Evolutionary conservation across 306 rosid species (phyloP).

Genomic region (Rosa rugosa): DNA sequence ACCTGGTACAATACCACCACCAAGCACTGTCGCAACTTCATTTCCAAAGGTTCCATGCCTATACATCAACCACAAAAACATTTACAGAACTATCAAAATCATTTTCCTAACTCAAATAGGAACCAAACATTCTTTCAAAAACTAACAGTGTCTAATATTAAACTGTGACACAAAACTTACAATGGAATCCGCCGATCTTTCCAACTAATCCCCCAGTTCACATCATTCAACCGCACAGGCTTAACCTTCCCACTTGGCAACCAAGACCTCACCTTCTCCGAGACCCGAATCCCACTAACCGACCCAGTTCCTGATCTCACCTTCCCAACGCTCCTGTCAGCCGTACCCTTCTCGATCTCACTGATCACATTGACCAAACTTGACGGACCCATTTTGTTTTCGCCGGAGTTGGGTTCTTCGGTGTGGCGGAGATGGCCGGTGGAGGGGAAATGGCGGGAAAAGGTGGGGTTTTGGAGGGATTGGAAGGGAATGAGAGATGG

Average conservation of each 20-base stretch:
- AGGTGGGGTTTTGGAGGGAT: conserved; percentile 18
- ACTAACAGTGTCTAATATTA: too few relatives aligned
- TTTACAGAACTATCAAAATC: neutral
- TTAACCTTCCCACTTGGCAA: conserved; percentile 46
- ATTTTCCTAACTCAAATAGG: neutral
- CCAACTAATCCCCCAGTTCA: conserved; percentile 52
- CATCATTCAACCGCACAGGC: conserved; percentile 68
- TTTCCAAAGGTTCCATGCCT: conserved; percentile 73
- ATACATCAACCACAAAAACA: conserved; percentile 28
- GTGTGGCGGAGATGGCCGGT: conserved; percentile 20
- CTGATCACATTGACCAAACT: conserved; percentile 1
- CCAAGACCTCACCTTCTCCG: conserved; percentile 62
- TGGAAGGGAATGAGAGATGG: conserved; percentile 32
- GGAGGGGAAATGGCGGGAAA: conserved; percentile 33
- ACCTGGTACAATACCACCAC: conserved; percentile 99
- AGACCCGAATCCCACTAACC: conserved; percentile 38
- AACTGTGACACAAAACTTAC: conserved; percentile 44
- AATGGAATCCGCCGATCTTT: conserved; percentile 63
- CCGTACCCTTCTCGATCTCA: conserved; percentile 13
- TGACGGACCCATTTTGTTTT: conserved; percentile 13
- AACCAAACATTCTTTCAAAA: neutral
- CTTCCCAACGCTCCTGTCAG: conserved; percentile 28
- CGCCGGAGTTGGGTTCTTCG: conserved; percentile 20
- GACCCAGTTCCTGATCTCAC: conserved; percentile 22
- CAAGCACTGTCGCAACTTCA: conserved; percentile 81